A percentile compares a stretch with the other conserved stretches of the same genome.
Evolutionary conservation across 805 yeast genomes (phyloP).

Genomic region (Sungouiella thailandica): DNA sequence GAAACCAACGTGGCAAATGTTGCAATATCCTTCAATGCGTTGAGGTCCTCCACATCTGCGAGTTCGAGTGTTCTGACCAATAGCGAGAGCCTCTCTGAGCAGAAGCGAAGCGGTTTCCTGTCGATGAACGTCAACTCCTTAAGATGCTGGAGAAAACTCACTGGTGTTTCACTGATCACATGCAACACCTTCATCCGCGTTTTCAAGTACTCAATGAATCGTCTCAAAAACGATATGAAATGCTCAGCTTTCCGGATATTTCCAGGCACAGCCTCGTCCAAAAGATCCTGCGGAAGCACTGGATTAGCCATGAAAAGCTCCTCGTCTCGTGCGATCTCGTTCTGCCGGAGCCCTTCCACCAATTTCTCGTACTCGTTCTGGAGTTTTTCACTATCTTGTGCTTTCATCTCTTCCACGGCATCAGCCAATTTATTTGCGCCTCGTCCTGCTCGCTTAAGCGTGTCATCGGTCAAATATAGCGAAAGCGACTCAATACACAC

Average conservation of each 20-base stretch:
- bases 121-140: conserved; percentile 93
- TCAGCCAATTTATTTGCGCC: conserved; percentile 79
- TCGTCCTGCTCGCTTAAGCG: conserved; percentile 75
- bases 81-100: conserved; percentile 85
- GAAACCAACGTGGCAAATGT: conserved; percentile 95
- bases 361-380: conserved; percentile 88
- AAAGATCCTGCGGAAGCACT: conserved; percentile 73
- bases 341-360: conserved; percentile 82
- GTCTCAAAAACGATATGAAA: conserved; percentile 84
- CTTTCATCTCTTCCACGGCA: conserved; percentile 81
- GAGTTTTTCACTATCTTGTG: conserved; percentile 74
- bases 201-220: conserved; percentile 90
- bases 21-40: conserved; percentile 91
- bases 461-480: conserved; percentile 86
- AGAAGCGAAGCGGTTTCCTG: conserved; percentile 82
- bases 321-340: conserved; percentile 58
- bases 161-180: conserved; percentile 97
- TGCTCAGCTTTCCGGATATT: conserved; percentile 96
- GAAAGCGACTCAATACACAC: conserved; percentile 96
- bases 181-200: conserved; percentile 97
- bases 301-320: conserved; percentile 85
- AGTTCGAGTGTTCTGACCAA: conserved; percentile 87
- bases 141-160: conserved; percentile 85
- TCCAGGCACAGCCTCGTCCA: conserved; percentile 95
- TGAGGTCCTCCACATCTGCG: conserved; percentile 82